phyloP scores from a whole-genome alignment of 2,329 filamentous ascomycete species.

The Monosporascus sp. region DNA sequence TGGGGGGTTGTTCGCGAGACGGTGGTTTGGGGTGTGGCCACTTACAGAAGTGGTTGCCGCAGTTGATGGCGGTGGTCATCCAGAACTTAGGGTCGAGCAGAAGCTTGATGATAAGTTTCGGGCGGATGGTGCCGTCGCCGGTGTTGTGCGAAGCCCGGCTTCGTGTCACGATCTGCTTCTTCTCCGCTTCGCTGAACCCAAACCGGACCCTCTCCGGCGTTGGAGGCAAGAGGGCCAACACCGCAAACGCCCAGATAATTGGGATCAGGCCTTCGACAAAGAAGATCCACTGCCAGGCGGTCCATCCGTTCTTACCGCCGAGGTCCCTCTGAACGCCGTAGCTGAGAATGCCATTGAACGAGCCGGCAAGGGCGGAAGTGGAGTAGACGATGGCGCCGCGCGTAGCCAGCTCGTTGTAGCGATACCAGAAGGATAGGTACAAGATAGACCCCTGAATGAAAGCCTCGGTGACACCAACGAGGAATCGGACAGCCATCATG shows the following conservation, averaged over 20 bases:
- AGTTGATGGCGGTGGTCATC: conserved; percentile 16
- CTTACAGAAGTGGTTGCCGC: conserved; percentile 16
- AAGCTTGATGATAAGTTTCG: conserved; percentile 11
- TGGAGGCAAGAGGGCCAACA: conserved; percentile 13
- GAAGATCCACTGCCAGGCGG: conserved; percentile 19
- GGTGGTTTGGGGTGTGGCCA: conserved; percentile 15
- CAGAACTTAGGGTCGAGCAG: conserved; percentile 19
- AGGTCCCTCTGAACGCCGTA: conserved; percentile 14
- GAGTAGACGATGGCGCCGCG: conserved; percentile 17
- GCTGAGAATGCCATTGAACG: conserved; percentile 20
- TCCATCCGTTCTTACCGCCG: conserved; percentile 17
- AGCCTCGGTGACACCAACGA: conserved; percentile 16
- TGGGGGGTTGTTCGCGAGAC: conserved; percentile 12
- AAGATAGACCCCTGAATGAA: conserved; percentile 19
- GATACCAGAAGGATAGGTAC: conserved; percentile 23
- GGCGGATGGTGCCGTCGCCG: conserved; percentile 6
- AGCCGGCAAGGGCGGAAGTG: conserved; percentile 15
- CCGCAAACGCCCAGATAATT: conserved; percentile 14
- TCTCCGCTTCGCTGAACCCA: conserved; percentile 15
- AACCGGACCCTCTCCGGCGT: conserved; percentile 9
- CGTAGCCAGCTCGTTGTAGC: conserved; percentile 18
- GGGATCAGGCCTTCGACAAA: conserved; percentile 18
- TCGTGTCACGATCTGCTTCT: conserved; percentile 12
- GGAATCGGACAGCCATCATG: conserved; percentile 13
- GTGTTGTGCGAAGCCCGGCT: conserved; percentile 16